Conservation (phyloP, 2,329 filamentous ascomycete genomes). For the Colletotrichum endophyticum region DNA sequence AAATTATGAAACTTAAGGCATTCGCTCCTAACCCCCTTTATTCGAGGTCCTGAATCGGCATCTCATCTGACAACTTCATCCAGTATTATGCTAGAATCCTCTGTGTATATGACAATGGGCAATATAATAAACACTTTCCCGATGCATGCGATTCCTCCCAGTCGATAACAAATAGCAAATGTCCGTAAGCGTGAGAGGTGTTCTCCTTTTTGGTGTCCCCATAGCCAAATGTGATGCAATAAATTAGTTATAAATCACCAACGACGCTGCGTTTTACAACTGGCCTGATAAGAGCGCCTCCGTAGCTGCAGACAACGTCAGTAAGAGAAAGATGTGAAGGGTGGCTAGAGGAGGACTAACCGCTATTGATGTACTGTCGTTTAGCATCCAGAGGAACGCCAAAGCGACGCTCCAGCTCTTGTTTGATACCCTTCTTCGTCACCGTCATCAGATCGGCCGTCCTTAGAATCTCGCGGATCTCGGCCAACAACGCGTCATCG, state of each 20-base stretch:
- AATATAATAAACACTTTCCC: neutral
- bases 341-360: constrained; percentile 57
- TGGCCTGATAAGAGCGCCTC: constrained; percentile 81
- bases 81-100: constrained; percentile 13
- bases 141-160: neutral
- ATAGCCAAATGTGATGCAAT: constrained; percentile 6
- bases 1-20: neutral
- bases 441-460: constrained; percentile 96
- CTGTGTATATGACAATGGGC: neutral
- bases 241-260: constrained; percentile 4
- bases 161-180: neutral
- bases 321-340: neutral
- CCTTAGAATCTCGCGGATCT: constrained; percentile 92
- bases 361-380: constrained; percentile 92
- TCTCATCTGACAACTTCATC: neutral
- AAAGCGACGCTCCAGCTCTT: constrained; percentile 89
- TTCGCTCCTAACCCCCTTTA: neutral
- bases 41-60: neutral
- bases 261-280: constrained; percentile 50
- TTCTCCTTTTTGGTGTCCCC: neutral
- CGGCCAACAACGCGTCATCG: constrained; percentile 88
- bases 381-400: constrained; percentile 84
- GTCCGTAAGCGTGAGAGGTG: neutral
- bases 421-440: constrained; percentile 98
- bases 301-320: constrained; percentile 58